These are phyloP conservation scores for Xylaria sp. DNA, from an alignment of 2,329 filamentous ascomycete species.

Conservation along the genomic window DNA sequence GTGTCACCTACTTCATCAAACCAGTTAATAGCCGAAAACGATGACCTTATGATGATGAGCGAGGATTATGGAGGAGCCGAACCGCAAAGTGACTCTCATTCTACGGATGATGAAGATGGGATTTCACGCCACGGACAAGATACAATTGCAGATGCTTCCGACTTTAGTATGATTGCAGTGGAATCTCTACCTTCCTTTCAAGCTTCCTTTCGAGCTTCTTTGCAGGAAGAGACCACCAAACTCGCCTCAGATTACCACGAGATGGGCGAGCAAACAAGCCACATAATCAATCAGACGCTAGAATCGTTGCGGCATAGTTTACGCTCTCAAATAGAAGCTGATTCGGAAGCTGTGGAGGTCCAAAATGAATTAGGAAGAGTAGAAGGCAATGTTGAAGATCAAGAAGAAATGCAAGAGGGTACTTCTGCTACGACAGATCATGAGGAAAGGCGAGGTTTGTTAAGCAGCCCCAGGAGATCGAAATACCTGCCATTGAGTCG, in stretches of 20 bases:
- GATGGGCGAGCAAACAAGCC: slow-evolving; percentile 61
- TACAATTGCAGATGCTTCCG: slow-evolving; percentile 52
- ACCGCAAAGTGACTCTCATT: slow-evolving; percentile 39
- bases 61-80: slow-evolving; percentile 36
- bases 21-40: slow-evolving; percentile 27
- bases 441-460: slow-evolving; percentile 26
- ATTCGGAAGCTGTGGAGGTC: slow-evolving; percentile 22
- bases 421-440: slow-evolving; percentile 16
- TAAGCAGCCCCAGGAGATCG: slow-evolving; percentile 45
- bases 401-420: slow-evolving; percentile 2
- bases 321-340: slow-evolving; percentile 31
- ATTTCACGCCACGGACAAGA: slow-evolving; percentile 40
- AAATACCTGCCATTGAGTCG: slow-evolving; percentile 43
- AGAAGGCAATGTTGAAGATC: slow-evolving; percentile 22
- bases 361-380: slow-evolving; percentile 23
- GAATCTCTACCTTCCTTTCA: slow-evolving; percentile 56
- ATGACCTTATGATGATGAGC: slow-evolving; percentile 30
- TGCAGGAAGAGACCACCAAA: slow-evolving; percentile 50
- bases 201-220: slow-evolving; percentile 43
- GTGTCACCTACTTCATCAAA: slow-evolving; percentile 27
- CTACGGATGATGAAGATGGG: slow-evolving; percentile 31
- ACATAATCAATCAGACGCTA: slow-evolving; percentile 62
- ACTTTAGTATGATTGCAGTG: slow-evolving; percentile 66
- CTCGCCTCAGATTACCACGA: slow-evolving; percentile 48
- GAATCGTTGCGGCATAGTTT: slow-evolving; percentile 53